Evolutionary conservation across 179 eudicot species (phyloP), one percentile per base, ranked within the genome.

Genomic region (Spergularia azorica): DNA sequence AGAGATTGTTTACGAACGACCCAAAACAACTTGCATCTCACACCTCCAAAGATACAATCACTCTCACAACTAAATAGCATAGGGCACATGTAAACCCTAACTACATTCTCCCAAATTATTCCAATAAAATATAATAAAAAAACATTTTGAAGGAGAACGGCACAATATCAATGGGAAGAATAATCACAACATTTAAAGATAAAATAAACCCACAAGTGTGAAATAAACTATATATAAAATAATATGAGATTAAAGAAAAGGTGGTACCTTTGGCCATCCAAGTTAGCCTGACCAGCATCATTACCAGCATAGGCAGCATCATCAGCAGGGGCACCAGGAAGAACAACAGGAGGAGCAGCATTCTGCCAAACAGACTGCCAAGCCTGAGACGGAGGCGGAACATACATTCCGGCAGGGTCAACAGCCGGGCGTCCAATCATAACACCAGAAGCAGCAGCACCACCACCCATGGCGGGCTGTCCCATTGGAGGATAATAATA

Each of bases 321-420:
- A 76, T 56, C 68, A 50, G 73, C 87, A 14, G 13, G 63, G 52
- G 9, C 63, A 60, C 36, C 63, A 60, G 58, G 70, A n/a, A 66
- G 50, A 38, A 41, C 68, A 39, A 32, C 20, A 1, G 26, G 73
- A 10, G 64, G 18, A 15, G 52, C 65, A 51, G 75, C 80, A 16
- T 77, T 55, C 87, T 90, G 92, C 95, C 95, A 90, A 55, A 89
- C 89, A 21, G 85, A 81, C 84, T 90, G 95, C 95, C 90, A 89
- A 43, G 90, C 88, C 74, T 83, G 84, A 13, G 90, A 83, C 9
- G 90, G 88, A 8, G 85, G 81, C 38, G 74, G 73, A 68, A 61
- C 83, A 70, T 87, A 89, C 75, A 84, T 54, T 26, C 80, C 84
- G 2, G 61, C 70, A 56, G 86, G 81, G 78, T 88, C 89, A 70